phyloP scores from a whole-genome alignment of 768 basidiomycete genomes.

The Tulasnella sp. region DNA sequence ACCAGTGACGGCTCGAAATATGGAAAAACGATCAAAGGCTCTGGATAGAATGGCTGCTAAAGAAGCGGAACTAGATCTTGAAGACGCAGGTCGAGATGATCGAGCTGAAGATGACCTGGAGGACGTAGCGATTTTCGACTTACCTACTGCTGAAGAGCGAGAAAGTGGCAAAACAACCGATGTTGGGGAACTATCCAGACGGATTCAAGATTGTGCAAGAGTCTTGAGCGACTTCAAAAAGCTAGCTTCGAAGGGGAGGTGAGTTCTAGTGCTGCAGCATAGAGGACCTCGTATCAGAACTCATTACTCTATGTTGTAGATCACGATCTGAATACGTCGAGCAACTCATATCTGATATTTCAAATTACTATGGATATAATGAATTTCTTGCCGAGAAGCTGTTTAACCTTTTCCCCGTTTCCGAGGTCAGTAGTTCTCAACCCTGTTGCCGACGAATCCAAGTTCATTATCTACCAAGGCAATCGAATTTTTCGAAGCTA shows the following conservation, averaged over 20 bases:
- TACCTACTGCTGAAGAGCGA: constrained; percentile 59
- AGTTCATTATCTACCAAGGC: constrained; percentile 38
- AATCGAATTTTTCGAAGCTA: constrained; percentile 96
- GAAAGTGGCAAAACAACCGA: constrained; percentile 58
- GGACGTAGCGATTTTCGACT: constrained; percentile 37
- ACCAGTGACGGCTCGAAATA: constrained; percentile 61
- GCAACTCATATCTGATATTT: constrained; percentile 79
- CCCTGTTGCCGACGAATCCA: neutral
- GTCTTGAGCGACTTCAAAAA: constrained; percentile 61
- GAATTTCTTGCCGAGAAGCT: constrained; percentile 89
- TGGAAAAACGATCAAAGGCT: constrained; percentile 68
- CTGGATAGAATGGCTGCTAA: constrained; percentile 52
- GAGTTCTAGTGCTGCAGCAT: constrained; percentile 21
- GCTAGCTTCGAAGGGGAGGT: constrained; percentile 56
- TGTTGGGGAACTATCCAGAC: constrained; percentile 56
- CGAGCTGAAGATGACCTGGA: constrained; percentile 31
- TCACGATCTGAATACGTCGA: constrained; percentile 80
- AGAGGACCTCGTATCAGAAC: neutral
- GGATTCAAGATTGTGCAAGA: constrained; percentile 66
- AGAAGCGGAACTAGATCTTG: constrained; percentile 47
- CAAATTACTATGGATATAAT: constrained; percentile 96
- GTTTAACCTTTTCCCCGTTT: constrained; percentile 82
- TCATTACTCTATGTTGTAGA: constrained; percentile 31
- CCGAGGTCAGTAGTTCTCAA: constrained; percentile 51
- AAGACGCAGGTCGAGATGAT: constrained; percentile 32